Evolutionary conservation across 345 rosid genomes (phyloP).

Genomic region (Melastoma malabathricum): DNA sequence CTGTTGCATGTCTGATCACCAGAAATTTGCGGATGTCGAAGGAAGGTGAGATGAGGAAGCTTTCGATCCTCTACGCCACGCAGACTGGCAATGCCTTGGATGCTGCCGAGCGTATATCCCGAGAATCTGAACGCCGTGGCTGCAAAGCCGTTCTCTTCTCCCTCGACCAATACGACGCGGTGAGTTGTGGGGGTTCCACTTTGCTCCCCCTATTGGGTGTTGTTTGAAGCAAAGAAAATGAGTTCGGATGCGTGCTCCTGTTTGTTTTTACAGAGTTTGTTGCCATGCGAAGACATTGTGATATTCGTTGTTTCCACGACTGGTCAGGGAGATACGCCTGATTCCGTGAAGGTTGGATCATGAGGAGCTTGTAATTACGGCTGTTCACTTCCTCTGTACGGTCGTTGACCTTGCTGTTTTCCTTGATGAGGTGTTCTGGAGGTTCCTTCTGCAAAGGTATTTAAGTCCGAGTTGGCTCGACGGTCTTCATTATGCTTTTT

Average conservation of each 20-base stretch:
- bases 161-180: conserved; percentile 49
- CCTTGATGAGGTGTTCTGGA: conserved; percentile 62
- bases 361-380: no score
- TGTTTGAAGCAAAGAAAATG: background rate
- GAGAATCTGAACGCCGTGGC: conserved; percentile 70
- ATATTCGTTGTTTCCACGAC: conserved; percentile 88
- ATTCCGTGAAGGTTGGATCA: conserved; percentile 55
- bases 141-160: conserved; percentile 38
- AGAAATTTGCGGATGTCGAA: no score
- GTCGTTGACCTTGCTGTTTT: background rate
- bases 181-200: conserved; percentile 15
- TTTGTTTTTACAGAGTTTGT: conserved; percentile 35
- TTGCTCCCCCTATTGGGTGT: background rate
- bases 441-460: conserved; percentile 60
- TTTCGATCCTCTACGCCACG: conserved; percentile 56
- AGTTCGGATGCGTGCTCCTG: no score
- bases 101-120: conserved; percentile 68
- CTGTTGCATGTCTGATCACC: no score
- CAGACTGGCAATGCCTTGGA: conserved; percentile 84
- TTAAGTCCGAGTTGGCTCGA: conserved; percentile 50
- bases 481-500: conserved; percentile 59
- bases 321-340: conserved; percentile 94
- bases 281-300: conserved; percentile 39
- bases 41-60: conserved; percentile 8
- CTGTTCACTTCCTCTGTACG: no score